Evolutionary conservation across 768 basidiomycete genomes (phyloP).

Genomic region (Naganishia vishniacii): DNA sequence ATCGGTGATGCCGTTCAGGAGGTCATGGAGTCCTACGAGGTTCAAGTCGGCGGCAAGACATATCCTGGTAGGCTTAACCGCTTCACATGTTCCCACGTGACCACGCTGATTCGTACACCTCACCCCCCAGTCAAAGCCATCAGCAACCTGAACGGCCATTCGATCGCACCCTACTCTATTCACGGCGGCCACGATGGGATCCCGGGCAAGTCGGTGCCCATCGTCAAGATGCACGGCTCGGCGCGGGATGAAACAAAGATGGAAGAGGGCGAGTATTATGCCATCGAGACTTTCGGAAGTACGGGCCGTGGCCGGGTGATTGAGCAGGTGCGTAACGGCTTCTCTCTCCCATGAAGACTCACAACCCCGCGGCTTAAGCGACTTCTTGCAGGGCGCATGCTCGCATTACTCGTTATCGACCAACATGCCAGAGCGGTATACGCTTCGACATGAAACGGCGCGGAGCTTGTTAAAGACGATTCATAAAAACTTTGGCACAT

Average conservation of each 20-base stretch:
- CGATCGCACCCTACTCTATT: conserved; percentile 81
- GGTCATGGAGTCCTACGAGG: conserved; percentile 98
- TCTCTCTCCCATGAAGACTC: too few species aligned
- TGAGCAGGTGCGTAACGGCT: conserved; percentile 59
- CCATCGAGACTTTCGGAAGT: conserved; percentile 98
- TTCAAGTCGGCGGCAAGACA: conserved; percentile 78
- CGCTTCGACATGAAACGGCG: conserved; percentile 70
- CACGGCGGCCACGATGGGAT: conserved; percentile 57
- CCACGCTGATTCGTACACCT: too few species aligned
- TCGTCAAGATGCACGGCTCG: conserved; percentile 63
- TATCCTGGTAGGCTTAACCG: conserved; percentile 59
- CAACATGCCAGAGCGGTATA: conserved; percentile 39
- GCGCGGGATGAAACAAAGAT: conserved; percentile 80
- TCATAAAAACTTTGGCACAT: conserved; percentile 84
- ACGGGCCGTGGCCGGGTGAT: conserved; percentile 84
- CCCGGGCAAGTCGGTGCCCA: conserved; percentile 75
- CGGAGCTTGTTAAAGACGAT: conserved; percentile 81
- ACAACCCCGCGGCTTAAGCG: too few species aligned
- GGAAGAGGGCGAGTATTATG: conserved; percentile 99
- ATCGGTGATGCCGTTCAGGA: conserved; percentile 89
- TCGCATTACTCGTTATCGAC: conserved; percentile 72
- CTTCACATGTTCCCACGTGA: too few species aligned
- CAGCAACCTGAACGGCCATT: conserved; percentile 87
- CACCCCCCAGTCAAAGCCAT: conserved; percentile 96
- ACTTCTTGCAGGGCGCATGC: conserved; percentile 68